These are phyloP conservation scores for Agastache rugosa DNA, from an alignment of 257 asterid species.

Conservation along the genomic window DNA sequence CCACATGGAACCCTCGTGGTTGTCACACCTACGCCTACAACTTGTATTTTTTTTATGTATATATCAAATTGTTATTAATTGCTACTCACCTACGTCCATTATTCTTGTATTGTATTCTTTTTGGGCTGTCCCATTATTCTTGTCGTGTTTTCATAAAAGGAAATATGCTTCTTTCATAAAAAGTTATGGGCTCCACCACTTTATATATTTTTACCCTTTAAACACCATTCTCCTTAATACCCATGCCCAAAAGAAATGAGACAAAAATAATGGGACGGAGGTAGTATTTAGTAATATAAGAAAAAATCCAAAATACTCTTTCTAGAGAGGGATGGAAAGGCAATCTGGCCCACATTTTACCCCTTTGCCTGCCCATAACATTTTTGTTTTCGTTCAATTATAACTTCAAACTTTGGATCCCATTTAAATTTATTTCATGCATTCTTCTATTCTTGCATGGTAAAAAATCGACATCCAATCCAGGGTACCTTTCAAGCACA, in stretches of 20 bases:
- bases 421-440: background rate
- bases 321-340: background rate
- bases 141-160: too few species aligned
- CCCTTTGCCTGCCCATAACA: constrained; percentile 29
- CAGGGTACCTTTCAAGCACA: background rate
- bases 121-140: too few species aligned
- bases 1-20: constrained; percentile 41
- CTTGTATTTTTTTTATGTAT: background rate
- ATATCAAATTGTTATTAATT: too few species aligned
- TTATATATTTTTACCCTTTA: too few species aligned
- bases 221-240: too few species aligned
- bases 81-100: too few species aligned
- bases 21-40: constrained; percentile 14
- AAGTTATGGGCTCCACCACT: too few species aligned
- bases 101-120: too few species aligned
- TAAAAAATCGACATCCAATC: background rate
- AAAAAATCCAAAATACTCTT: constrained; percentile 18
- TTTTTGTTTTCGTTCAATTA: constrained; percentile 4
- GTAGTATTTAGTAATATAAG: too few species aligned
- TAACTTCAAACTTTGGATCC: constrained; percentile 33
- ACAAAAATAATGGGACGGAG: too few species aligned
- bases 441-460: background rate
- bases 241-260: too few species aligned
- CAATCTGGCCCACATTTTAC: constrained; percentile 26
- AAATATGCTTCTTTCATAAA: too few species aligned